Evolutionary conservation across 2,329 filamentous ascomycete species (phyloP).

Genomic region (Arthrinium phaeospermum): DNA sequence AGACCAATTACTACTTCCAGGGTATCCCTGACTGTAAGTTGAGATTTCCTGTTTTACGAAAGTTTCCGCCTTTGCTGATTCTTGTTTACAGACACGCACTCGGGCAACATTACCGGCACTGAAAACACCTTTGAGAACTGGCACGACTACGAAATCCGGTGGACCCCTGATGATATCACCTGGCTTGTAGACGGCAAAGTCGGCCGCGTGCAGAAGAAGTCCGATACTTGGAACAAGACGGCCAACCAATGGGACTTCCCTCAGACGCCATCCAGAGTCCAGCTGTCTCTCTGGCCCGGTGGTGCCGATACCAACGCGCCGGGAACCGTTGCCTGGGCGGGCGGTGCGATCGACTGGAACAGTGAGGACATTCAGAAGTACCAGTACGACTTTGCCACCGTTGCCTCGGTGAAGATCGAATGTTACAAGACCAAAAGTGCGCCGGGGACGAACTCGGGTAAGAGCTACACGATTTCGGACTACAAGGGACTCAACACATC

Average conservation of each 20-base stretch:
- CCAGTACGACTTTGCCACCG: slow-evolving; percentile 87
- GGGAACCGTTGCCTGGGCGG: slow-evolving; percentile 91
- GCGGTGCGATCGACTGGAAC: slow-evolving; percentile 88
- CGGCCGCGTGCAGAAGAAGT: slow-evolving; percentile 75
- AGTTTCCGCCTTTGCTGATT: slow-evolving; percentile 33
- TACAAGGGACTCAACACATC: slow-evolving; percentile 73
- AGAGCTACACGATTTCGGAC: slow-evolving; percentile 78
- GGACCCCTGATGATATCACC: slow-evolving; percentile 83
- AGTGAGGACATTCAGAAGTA: slow-evolving; percentile 77
- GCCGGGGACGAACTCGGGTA: slow-evolving; percentile 72
- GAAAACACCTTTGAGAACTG: slow-evolving; percentile 76
- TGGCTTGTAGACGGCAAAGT: slow-evolving; percentile 87
- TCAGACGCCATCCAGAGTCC: slow-evolving; percentile 87
- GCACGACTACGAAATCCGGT: slow-evolving; percentile 93
- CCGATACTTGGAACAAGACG: slow-evolving; percentile 85
- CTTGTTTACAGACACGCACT: slow-evolving; percentile 69
- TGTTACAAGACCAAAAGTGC: slow-evolving; percentile 73
- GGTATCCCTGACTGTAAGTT: slow-evolving; percentile 86
- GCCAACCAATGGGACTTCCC: slow-evolving; percentile 84
- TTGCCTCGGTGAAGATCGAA: slow-evolving; percentile 78
- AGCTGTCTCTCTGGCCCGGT: slow-evolving; percentile 96
- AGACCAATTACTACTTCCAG: slow-evolving; percentile 98
- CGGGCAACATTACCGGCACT: slow-evolving; percentile 67
- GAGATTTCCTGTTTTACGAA: not conserved
- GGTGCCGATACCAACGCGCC: slow-evolving; percentile 78